phyloP scores from a whole-genome alignment of 495 filamentous ascomycete genomes.

The Apiosordaria backusii region DNA sequence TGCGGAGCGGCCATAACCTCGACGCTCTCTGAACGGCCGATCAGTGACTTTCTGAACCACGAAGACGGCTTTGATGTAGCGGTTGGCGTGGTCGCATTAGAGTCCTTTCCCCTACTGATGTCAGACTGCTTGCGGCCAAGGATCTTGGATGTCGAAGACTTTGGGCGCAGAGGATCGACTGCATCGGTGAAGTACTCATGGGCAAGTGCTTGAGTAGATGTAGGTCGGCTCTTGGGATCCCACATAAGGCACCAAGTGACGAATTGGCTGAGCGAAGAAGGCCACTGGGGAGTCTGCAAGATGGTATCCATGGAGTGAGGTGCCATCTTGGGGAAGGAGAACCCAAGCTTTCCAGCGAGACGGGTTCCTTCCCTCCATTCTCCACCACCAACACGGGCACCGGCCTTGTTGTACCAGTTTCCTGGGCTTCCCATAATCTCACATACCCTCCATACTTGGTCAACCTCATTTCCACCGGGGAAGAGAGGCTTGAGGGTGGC shows the following conservation, averaged over 20 bases:
- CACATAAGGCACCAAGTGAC: conserved; percentile 99
- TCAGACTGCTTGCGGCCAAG: conserved; percentile 87
- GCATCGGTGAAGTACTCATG: conserved; percentile 98
- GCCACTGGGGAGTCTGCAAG: conserved; percentile 87
- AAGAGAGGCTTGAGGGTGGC: conserved; percentile 96
- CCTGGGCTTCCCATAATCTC: conserved; percentile 99
- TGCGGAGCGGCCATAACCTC: conserved; percentile 34
- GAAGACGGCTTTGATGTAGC: conserved; percentile 78
- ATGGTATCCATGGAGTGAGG: conserved; percentile 96
- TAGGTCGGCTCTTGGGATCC: conserved; percentile 92
- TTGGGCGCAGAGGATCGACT: conserved; percentile 86
- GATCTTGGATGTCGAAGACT: conserved; percentile 78
- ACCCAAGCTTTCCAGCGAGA: conserved; percentile 91
- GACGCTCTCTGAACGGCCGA: conserved; percentile 54
- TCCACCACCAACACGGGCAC: conserved; percentile 84
- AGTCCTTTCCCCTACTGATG: conserved; percentile 61
- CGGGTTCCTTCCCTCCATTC: conserved; percentile 96
- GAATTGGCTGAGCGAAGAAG: conserved; percentile 78
- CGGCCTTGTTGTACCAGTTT: conserved; percentile 92
- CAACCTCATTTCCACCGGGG: conserved; percentile 96
- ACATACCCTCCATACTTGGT: conserved; percentile 98
- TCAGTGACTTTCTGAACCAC: conserved; percentile 93
- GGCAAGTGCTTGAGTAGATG: conserved; percentile 85
- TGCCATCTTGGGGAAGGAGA: conserved; percentile 99
- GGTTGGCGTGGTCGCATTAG: conserved; percentile 60